Evolutionary conservation across 768 basidiomycete genomes (phyloP).

Genomic region (Russula sp.): DNA sequence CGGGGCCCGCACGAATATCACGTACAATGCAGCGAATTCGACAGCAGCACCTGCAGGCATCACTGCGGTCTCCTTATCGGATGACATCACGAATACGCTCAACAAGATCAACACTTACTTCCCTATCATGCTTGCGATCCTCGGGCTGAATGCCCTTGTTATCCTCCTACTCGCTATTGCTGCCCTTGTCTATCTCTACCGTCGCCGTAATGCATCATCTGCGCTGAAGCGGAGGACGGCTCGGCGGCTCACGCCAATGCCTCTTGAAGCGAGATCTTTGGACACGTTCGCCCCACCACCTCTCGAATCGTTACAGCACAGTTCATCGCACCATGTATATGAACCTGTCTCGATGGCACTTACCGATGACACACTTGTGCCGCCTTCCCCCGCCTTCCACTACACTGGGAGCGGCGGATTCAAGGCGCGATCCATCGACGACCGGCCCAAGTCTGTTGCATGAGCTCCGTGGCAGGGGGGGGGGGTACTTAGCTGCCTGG

Average conservation of each 20-base stretch:
- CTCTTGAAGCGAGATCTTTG: slow-evolving; percentile 35
- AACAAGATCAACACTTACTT: slow-evolving; percentile 57
- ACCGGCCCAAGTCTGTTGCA: slow-evolving; percentile 29
- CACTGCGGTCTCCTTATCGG: slow-evolving; percentile 46
- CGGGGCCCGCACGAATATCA: slow-evolving; percentile 55
- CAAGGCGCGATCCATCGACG: slow-evolving; percentile 11
- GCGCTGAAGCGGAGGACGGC: slow-evolving; percentile 31
- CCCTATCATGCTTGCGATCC: slow-evolving; percentile 66
- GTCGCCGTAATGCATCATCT: slow-evolving; percentile 33
- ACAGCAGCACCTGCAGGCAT: slow-evolving; percentile 35
- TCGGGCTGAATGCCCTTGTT: slow-evolving; percentile 71
- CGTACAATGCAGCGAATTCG: slow-evolving; percentile 43
- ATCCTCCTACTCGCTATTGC: slow-evolving; percentile 49
- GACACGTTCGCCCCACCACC: slow-evolving; percentile 19
- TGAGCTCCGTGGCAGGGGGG: not conserved
- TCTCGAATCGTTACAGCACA: slow-evolving; percentile 13
- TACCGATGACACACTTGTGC: slow-evolving; percentile 32
- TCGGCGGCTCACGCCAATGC: slow-evolving; percentile 52
- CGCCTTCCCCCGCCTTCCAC: slow-evolving; percentile 30
- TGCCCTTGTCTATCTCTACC: slow-evolving; percentile 48
- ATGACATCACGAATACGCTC: slow-evolving; percentile 50
- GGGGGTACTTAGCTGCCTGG: not conserved
- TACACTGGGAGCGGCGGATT: not conserved
- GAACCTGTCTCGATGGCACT: slow-evolving; percentile 61
- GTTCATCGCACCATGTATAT: slow-evolving; percentile 41